Percentiles rank a stretch among this genome's conserved stretches.
These are phyloP conservation scores for Angomonas deanei DNA, from an alignment of 208 protist species.

Conservation along the genomic window DNA sequence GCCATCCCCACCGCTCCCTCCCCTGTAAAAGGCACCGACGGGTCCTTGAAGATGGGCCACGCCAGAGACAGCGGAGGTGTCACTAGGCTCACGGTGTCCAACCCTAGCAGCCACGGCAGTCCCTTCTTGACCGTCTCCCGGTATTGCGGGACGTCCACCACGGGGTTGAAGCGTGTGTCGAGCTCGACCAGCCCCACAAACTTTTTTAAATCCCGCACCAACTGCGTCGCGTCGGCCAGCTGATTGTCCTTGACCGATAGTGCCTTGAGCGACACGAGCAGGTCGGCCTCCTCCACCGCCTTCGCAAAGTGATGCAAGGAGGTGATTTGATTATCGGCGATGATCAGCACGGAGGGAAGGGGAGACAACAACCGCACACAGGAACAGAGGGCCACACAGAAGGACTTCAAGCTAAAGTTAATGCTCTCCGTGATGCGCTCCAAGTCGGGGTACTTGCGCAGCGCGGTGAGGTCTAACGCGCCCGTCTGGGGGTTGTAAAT, in stretches of 20 bases:
- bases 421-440: constrained; percentile 47
- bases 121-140: constrained; percentile 32
- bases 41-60: constrained; percentile 62
- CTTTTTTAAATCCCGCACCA: constrained; percentile 37
- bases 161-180: constrained; percentile 61
- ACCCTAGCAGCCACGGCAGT: constrained; percentile 58
- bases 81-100: constrained; percentile 48
- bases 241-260: constrained; percentile 65
- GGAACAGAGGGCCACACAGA: constrained; percentile 71
- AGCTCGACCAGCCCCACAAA: constrained; percentile 66
- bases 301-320: constrained; percentile 46
- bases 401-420: constrained; percentile 79
- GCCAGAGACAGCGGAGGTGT: constrained; percentile 57
- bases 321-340: constrained; percentile 64
- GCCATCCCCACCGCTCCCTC: neutral
- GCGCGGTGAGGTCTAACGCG: constrained; percentile 53
- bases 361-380: constrained; percentile 62
- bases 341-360: constrained; percentile 46
- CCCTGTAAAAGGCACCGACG: neutral
- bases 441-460: constrained; percentile 49
- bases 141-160: constrained; percentile 46
- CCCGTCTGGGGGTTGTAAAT: constrained; percentile 53
- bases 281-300: constrained; percentile 50
- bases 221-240: constrained; percentile 37
- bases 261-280: constrained; percentile 51